Evolutionary conservation across 352 stramenopile genomes (phyloP), one percentile per base, ranked within the genome.

Genomic region (Thalassiosira pacifica): DNA sequence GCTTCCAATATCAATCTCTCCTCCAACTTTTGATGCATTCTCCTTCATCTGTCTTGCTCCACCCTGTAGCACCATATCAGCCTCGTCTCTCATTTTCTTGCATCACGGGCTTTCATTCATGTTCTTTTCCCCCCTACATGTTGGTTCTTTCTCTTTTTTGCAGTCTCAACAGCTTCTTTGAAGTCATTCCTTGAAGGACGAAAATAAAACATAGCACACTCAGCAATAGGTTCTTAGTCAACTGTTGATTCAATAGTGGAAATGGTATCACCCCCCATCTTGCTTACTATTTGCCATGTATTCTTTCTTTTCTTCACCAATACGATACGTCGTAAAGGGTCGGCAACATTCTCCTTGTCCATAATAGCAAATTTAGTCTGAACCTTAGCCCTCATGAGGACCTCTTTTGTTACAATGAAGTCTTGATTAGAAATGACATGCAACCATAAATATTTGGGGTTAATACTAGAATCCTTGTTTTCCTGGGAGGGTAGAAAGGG

Each of bases 1-100:
- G 42, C 42, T 64, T 22, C 66, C 66, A 11, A 65, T 40, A 19
- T 32, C 34, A 53, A 70, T 48, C 37, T 48, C 37, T 13, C 37
- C 37, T 13, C 37, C 37, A 48, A 48, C 37, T 48, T 48, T 48
- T 48, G 37, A 48, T 13, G 37, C 37, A 13, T 13, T 48, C 13
- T 13, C 13, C 37, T 48, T 48, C 37, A 48, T 48, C 13, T 48
- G 6, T 48, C 37, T 6, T 13, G 6, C 37, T 6, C 13, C 13
- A 13, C 6, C 6, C 37, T 48, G 37, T 13, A 48, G 37, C 13
- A 13, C 37, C 37, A 48, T 48, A 13, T 13, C 37, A 48, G 37
- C 37, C 6, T 48, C 37, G 13, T 48, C 37, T 48, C 37, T 48
- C 6, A 48, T 48, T 13, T 48, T 48, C 37, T 48, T 48, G 37